Percentiles rank a stretch among this genome's conserved stretches.
Conservation (phyloP, 345 rosid genomes). For the Eucalyptus globulus region DNA sequence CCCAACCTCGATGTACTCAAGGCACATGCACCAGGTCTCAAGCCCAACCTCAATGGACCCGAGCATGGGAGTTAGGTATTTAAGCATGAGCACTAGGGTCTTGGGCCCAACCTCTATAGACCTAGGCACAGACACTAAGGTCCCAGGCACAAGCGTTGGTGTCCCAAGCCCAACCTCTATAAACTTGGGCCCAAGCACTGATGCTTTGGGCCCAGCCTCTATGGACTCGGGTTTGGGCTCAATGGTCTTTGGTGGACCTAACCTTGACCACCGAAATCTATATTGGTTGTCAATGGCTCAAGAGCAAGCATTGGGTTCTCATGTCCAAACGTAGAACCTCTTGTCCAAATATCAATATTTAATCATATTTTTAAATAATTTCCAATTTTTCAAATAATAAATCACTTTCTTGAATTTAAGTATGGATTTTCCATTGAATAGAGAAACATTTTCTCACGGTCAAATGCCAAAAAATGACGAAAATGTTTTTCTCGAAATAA, state of each 20-base stretch:
- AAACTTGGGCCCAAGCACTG: fast-evolving
- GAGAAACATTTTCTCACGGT: background rate
- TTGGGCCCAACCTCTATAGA: too few relatives aligned
- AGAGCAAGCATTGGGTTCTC: background rate
- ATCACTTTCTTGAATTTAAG: background rate
- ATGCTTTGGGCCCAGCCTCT: fast-evolving
- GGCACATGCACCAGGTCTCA: fast-evolving
- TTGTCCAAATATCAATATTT: background rate
- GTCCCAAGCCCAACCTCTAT: background rate
- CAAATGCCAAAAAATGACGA: fast-evolving
- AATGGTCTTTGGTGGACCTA: fast-evolving
- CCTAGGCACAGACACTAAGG: fast-evolving
- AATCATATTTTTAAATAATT: too few relatives aligned
- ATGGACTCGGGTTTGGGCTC: background rate
- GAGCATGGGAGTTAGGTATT: fast-evolving
- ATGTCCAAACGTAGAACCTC: background rate
- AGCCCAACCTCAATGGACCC: too few relatives aligned
- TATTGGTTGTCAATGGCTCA: too few relatives aligned
- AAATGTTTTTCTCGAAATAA: too few relatives aligned
- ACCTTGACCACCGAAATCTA: fast-evolving
- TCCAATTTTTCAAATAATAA: fast-evolving
- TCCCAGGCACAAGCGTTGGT: fast-evolving
- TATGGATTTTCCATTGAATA: fast-evolving
- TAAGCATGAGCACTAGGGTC: fast-evolving
- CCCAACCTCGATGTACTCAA: fast-evolving